phyloP scores from a whole-genome alignment of 179 eudicot species.

The Nepenthes alata region DNA sequence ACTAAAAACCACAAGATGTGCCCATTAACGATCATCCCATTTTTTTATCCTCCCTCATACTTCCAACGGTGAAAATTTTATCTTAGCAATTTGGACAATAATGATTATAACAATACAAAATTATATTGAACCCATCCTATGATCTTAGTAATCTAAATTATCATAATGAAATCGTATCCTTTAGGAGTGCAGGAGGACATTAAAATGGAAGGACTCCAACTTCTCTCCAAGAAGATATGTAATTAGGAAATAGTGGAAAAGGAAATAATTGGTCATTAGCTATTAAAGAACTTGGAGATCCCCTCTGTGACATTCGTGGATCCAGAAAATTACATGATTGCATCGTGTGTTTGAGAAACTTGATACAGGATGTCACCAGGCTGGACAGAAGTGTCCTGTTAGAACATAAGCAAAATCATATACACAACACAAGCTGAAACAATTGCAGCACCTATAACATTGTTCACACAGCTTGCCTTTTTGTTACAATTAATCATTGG shows the following conservation, averaged over 20 bases:
- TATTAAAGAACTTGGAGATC: too few species aligned
- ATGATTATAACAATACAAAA: too few species aligned
- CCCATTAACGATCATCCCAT: not conserved
- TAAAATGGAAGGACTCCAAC: not conserved
- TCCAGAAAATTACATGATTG: slow-evolving; percentile 36
- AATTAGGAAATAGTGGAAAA: not conserved
- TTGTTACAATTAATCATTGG: slow-evolving; percentile 30
- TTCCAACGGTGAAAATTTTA: too few species aligned
- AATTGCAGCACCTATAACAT: not conserved
- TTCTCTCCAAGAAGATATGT: not conserved
- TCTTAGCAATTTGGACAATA: too few species aligned
- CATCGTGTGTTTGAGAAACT: slow-evolving; percentile 41
- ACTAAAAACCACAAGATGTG: not conserved
- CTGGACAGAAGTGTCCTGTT: slow-evolving; percentile 22
- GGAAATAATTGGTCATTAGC: too few species aligned
- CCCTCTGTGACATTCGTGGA: not conserved
- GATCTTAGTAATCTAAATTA: too few species aligned
- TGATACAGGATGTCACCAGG: slow-evolving; percentile 26
- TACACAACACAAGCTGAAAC: not conserved
- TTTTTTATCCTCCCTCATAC: too few species aligned
- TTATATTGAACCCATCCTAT: too few species aligned
- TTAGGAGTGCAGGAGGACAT: too few species aligned
- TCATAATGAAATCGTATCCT: too few species aligned
- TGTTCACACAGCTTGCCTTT: slow-evolving; percentile 33
- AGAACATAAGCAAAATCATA: slow-evolving; percentile 5